Percentiles rank a stretch among this genome's conserved stretches.
phyloP scores from a whole-genome alignment of 176 grass and related monocot species.

The Elaeis guineensis region DNA sequence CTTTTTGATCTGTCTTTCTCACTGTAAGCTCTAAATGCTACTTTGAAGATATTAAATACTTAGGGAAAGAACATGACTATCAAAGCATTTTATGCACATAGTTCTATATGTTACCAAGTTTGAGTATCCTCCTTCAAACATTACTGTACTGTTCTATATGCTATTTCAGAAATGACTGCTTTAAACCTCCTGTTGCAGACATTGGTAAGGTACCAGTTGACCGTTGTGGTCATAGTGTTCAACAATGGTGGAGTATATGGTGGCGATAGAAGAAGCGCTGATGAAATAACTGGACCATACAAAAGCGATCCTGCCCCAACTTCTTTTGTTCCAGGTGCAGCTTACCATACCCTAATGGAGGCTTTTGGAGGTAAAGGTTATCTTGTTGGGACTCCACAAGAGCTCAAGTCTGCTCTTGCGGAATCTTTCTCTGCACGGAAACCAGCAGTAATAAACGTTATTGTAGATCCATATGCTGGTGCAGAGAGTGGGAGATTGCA shows the following conservation, averaged over 20 bases:
- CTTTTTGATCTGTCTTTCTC: no score
- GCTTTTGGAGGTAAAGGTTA: conserved; percentile 89
- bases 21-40: no score
- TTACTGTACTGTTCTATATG: no score
- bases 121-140: no score
- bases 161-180: no score
- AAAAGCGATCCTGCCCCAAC: conserved; percentile 94
- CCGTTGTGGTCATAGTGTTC: conserved; percentile 77
- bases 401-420: conserved; percentile 59
- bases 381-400: conserved; percentile 43
- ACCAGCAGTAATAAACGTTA: conserved; percentile 70
- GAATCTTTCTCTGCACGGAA: conserved; percentile 65
- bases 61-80: no score
- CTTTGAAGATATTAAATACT: no score
- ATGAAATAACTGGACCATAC: conserved; percentile 71
- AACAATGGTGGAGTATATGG: conserved; percentile 96
- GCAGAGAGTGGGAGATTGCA: conserved; percentile 91
- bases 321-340: conserved; percentile 69
- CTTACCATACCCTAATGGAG: conserved; percentile 81
- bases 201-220: conserved; percentile 71
- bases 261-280: conserved; percentile 67
- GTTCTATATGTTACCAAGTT: no score
- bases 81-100: no score
- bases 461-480: conserved; percentile 75
- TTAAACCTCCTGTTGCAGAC: conserved; percentile 35